Percentiles rank a stretch among this genome's conserved stretches.
These are phyloP conservation scores for Leptographium lundbergii DNA, from an alignment of 2,329 filamentous ascomycete genomes.

Conservation along the genomic window DNA sequence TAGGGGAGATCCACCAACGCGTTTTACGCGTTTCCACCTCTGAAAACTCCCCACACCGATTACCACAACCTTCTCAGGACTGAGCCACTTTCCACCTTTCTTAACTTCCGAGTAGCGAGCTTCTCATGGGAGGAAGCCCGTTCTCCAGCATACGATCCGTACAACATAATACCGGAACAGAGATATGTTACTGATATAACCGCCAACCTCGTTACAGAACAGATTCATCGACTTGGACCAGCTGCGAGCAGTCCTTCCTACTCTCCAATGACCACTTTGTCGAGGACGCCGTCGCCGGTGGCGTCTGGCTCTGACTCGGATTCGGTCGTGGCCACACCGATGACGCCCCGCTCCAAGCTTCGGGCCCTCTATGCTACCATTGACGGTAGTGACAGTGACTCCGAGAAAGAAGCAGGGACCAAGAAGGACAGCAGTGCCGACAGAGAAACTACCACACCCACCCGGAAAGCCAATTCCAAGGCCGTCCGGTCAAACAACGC, in stretches of 20 bases:
- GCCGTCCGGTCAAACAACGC: background rate
- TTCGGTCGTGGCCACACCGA: conserved; percentile 29
- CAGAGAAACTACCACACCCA: background rate
- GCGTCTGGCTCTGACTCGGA: conserved; percentile 29
- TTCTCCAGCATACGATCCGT: background rate
- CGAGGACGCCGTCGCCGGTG: conserved; percentile 16
- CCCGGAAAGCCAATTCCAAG: background rate
- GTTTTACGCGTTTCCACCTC: background rate
- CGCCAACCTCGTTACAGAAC: background rate
- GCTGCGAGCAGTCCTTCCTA: background rate
- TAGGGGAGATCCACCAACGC: background rate
- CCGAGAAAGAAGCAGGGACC: background rate
- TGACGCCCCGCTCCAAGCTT: conserved; percentile 43
- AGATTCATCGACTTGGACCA: background rate
- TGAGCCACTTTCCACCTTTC: background rate
- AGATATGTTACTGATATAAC: background rate
- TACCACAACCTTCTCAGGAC: background rate
- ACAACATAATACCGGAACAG: background rate
- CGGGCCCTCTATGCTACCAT: conserved; percentile 26
- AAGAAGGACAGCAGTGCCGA: background rate
- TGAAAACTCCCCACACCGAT: background rate
- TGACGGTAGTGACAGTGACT: conserved; percentile 5
- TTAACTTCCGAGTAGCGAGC: background rate
- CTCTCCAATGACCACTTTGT: conserved; percentile 7
- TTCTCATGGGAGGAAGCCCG: background rate